Base-by-base conservation (phyloP, 495 filamentous ascomycete species). In the Aspergillus haitiensis region DNA sequence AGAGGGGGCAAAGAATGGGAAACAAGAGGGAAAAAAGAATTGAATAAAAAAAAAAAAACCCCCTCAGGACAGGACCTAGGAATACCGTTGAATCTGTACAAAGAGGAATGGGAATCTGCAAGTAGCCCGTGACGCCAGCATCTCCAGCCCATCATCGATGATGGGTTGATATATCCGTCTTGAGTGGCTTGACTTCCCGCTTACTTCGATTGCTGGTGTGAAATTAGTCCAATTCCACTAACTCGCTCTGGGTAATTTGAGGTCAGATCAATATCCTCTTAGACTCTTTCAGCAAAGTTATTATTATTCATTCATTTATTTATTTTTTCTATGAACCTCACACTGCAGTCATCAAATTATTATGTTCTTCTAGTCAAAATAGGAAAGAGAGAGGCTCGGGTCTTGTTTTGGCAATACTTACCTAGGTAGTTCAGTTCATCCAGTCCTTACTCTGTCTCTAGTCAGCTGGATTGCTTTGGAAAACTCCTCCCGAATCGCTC, bases 161-260 rank as follows among this genome's bases (percentile, higher is more conserved):
- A 13, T 54, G 48, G 48, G 60, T 58, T 62, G 53, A 56, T 53
- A 55, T 52, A 42, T 64, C 52, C 62, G 58, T 42, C 33, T 10
- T 48, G 48, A 57, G 55, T 33, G 55, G 32, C 55, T 45, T 57
- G 48, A 12, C 55, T 57, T 57, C 40, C 54, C 54, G 54, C 54
- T 34, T 13, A 2, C 3, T 15, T 45, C 31, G 21, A 37, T 18
- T n/a, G n/a, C 36, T 21, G 51, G 18, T 39, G 16, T 15, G 44
- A 9, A 7, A 21, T 47, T 47, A 21, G 44, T 47, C n/a, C 11
- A 9, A 15, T 21, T 10, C 16, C 27, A 10, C 44, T 47, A 47
- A 47, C 44, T 21, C 15, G 21, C 15, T 47, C 44, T 47, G 44
- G 44, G 9, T 16, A 47, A 18, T 47, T 9, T 21, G 15, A 47